Evolutionary conservation across 2,329 filamentous ascomycete genomes (phyloP), one percentile per base, ranked within the genome.

Genomic region (Huntiella bhutanensis): DNA sequence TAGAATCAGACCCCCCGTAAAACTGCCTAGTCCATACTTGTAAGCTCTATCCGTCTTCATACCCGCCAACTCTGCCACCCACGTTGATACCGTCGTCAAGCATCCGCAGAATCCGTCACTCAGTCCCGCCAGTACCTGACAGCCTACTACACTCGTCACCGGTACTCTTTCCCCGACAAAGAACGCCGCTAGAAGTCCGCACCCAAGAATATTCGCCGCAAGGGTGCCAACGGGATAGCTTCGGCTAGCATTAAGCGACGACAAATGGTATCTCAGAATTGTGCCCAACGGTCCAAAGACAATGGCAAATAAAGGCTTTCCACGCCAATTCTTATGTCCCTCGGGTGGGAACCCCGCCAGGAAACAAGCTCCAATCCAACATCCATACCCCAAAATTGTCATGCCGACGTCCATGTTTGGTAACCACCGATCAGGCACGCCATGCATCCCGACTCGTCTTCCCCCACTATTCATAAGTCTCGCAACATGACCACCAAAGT

Each of bases 171-270:
- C 82, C 43, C 94, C 63, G 56, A 92, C 82, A 65, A 74, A 93
- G 28, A 76, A 72, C 69, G 85, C 77, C 11, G 75, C 86, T 43
- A 92, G 60, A 12, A 94, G 60, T 0, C 70, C 70, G 0, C 83
- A 86, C 4, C 87, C 88, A 11, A 80, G 58, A 4, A 92, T 66
- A 55, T 96, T 96, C 22, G 81, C 84, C 0, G 65, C 62, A 55
- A 95, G 94, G 0, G 88, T 96, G 2, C 88, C 88, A 0, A 95
- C 60, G 0, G 88, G 88, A 53, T 95, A 95, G 0, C 69, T 63
- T 15, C 73, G 66, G 0, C 71, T 64, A 55, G 95, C 95, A n/a
- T 94, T 69, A 17, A 65, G 60, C 5, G 82, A 57, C 0, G 81
- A 81, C 1, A 73, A 60, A 57, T 85, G 87, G 63, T 82, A 93